Evolutionary conservation across 352 stramenopile species (phyloP).

Genomic region (Globisporangium mamillatum): DNA sequence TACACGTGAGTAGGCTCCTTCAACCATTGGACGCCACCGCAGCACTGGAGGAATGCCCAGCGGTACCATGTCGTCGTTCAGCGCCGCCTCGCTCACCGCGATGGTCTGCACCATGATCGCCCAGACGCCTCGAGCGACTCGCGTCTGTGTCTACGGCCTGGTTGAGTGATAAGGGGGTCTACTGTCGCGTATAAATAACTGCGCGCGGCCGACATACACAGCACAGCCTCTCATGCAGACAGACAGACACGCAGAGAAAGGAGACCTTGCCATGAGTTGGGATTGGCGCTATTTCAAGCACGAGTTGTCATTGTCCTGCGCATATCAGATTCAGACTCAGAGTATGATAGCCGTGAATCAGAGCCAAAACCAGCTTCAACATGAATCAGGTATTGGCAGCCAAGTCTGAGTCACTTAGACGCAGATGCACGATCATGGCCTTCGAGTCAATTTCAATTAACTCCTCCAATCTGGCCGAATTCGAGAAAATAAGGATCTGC

Average conservation of each 20-base stretch:
- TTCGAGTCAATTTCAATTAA: too few relatives aligned
- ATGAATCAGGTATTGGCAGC: neutral
- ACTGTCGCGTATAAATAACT: too few relatives aligned
- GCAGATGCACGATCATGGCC: too few relatives aligned
- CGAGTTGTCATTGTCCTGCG: too few relatives aligned
- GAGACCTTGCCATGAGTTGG: neutral
- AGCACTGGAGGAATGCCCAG: neutral
- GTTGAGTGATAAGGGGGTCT: neutral
- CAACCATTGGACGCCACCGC: neutral
- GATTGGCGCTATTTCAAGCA: neutral
- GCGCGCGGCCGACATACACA: too few relatives aligned
- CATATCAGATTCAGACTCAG: too few relatives aligned
- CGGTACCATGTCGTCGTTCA: conserved; percentile 49
- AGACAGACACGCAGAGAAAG: neutral
- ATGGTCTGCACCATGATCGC: conserved; percentile 50
- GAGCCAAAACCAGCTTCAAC: neutral
- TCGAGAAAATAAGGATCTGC: too few relatives aligned
- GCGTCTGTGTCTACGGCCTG: neutral
- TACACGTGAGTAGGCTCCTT: neutral
- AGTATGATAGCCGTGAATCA: too few relatives aligned
- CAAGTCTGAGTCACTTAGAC: conserved; percentile 1
- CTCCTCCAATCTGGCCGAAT: too few relatives aligned
- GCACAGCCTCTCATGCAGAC: too few relatives aligned
- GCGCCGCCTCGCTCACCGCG: conserved; percentile 44
- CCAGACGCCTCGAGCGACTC: neutral